Evolutionary conservation across 2,329 filamentous ascomycete genomes (phyloP), one percentile per base, ranked within the genome.

Genomic region (Fusarium vanettenii): DNA sequence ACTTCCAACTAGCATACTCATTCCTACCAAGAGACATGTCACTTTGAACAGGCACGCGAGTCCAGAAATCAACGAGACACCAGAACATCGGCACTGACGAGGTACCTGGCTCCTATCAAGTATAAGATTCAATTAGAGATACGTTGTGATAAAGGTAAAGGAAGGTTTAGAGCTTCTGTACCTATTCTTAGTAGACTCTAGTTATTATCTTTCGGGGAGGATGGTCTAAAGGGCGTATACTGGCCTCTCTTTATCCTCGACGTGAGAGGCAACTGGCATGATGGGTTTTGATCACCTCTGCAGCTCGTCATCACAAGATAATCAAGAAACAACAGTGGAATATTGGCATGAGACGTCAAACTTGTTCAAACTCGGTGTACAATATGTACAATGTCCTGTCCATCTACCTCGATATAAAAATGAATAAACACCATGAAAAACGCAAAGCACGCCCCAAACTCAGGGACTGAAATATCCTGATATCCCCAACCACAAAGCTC

Each of bases 281-380:
- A 50, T n/a, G 1, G 16, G 6, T 6, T 16, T 20, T 31, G 10
- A 29, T 55, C 27, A 10, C 6, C 29, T 33, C 50, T 27, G 27
- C 27, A 20, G 11, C 6, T 29, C 20, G 4, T 8, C 39, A 60
- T 37, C 41, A 31, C 18, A 11, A 22, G 9, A 13, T 1, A 20
- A 13, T 33, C 22, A 29, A 7, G 4, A 20, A 22, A 14, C 50
- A 16, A 31, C 18, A 10, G 4, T 20, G n/a, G 4, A 29, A 11
- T 29, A 52, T n/a, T 50, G 18, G 52, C 37, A 71, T 41, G 27
- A 52, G 60, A 64, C 37, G 55, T 68, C 70, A 65, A 66, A 66
- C 64, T 75, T 73, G 35, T 70, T 77, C 69, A 76, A 78, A 76
- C 69, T 78, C 76, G 67, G 70, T 73, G 73, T 77, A 77, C 73